Conservation (phyloP, 768 basidiomycete species). For the Erythrobasidium yunnanense region DNA sequence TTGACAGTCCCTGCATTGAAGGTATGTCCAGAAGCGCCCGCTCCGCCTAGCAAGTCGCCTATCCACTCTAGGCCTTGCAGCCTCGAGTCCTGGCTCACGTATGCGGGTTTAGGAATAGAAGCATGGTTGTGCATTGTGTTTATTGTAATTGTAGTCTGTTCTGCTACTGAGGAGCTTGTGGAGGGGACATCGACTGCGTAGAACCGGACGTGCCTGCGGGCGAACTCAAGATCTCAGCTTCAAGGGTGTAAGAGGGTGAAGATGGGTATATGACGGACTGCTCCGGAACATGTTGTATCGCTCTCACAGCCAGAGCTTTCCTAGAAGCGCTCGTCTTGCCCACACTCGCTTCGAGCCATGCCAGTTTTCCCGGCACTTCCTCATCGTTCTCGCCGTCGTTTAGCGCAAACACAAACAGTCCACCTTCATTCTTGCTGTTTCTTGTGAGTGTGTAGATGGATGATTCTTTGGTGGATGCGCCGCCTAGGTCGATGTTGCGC, state of each 20-base stretch:
- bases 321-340: conserved; percentile 9
- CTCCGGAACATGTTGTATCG: not conserved
- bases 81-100: conserved; percentile 30
- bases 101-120: conserved; percentile 26
- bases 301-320: not conserved
- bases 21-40: conserved; percentile 7
- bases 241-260: not conserved
- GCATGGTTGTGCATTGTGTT: conserved; percentile 17
- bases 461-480: not conserved
- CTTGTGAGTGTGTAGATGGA: not conserved
- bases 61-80: conserved; percentile 34
- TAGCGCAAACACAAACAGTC: conserved; percentile 8
- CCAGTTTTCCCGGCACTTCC: conserved; percentile 1
- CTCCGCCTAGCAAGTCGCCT: conserved; percentile 33
- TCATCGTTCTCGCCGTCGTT: not conserved
- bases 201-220: conserved; percentile 7
- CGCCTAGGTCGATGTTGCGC: conserved; percentile 12
- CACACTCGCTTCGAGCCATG: conserved; percentile 20
- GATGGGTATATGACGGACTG: too few relatives aligned
- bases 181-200: conserved; percentile 4
- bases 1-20: conserved; percentile 18
- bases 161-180: not conserved
- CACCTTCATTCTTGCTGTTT: not conserved
- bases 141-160: not conserved
- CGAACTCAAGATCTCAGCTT: not conserved